phyloP scores from a whole-genome alignment of 2,329 filamentous ascomycete species.

The Neofusicoccum ribis region DNA sequence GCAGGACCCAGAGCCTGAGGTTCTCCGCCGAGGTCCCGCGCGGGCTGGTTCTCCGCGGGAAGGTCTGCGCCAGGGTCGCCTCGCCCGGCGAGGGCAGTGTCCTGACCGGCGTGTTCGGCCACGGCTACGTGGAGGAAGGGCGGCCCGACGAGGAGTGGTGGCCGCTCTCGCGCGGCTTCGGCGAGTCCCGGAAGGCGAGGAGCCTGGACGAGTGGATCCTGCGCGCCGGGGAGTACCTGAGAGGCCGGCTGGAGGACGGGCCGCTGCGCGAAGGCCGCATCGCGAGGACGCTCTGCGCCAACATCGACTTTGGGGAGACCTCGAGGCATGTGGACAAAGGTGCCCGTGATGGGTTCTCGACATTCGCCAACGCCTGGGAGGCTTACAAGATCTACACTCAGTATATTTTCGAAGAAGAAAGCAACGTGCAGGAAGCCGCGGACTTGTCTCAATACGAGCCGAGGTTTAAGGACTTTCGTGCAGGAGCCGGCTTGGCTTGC shows the following conservation, averaged over 20 bases:
- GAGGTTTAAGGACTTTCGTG: not conserved
- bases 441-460: not conserved
- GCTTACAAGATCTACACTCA: not conserved
- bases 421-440: not conserved
- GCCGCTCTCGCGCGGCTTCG: not conserved
- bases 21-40: not conserved
- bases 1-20: not conserved
- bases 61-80: not conserved
- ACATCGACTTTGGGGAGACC: too few species aligned
- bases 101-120: not conserved
- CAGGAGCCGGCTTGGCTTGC: not conserved
- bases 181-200: not conserved
- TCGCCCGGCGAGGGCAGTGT: not conserved
- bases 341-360: not conserved
- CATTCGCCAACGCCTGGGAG: not conserved
- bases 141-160: not conserved
- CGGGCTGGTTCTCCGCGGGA: not conserved
- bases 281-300: not conserved
- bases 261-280: not conserved
- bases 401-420: not conserved
- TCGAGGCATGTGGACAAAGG: not conserved
- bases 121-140: not conserved
- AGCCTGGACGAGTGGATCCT: not conserved
- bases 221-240: not conserved
- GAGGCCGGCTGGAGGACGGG: not conserved